A percentile compares a stretch with the other conserved stretches of the same genome.
Conservation (phyloP, 2,329 filamentous ascomycete species). For the Dryadomyces sulphureus region DNA sequence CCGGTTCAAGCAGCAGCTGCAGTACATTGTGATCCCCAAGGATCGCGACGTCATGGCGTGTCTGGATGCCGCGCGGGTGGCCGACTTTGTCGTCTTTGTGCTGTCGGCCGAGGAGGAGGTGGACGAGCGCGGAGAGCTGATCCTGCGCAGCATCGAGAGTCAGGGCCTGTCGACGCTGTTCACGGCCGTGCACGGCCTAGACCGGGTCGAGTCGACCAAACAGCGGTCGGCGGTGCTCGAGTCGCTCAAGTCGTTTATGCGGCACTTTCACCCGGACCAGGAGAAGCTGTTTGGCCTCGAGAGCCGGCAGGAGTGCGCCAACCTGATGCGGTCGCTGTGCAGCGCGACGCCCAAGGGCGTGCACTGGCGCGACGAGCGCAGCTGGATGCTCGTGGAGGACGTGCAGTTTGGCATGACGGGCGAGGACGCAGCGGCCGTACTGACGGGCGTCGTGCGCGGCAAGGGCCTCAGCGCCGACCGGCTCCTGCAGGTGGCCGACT, state of each 20-base stretch:
- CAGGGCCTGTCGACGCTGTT: constrained; percentile 92
- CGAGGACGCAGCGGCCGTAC: constrained; percentile 24
- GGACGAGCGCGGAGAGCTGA: constrained; percentile 68
- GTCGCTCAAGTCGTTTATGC: constrained; percentile 84
- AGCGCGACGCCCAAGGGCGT: constrained; percentile 86
- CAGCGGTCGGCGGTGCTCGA: constrained; percentile 59
- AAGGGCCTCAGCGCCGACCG: constrained; percentile 80
- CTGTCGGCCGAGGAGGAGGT: constrained; percentile 73
- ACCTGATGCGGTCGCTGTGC: constrained; percentile 80
- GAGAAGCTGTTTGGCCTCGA: constrained; percentile 86
- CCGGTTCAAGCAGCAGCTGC: constrained; percentile 86
- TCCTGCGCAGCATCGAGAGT: constrained; percentile 76
- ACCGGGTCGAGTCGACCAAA: constrained; percentile 66
- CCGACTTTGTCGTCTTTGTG: constrained; percentile 82
- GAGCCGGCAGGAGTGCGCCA: constrained; percentile 78
- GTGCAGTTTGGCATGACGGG: constrained; percentile 52
- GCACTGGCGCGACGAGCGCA: constrained; percentile 87
- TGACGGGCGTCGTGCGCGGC: constrained; percentile 79
- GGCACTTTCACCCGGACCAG: constrained; percentile 82
- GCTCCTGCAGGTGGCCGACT: constrained; percentile 80
- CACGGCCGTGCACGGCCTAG: constrained; percentile 66
- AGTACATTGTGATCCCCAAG: constrained; percentile 54
- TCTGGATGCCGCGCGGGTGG: constrained; percentile 72
- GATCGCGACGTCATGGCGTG: constrained; percentile 61
- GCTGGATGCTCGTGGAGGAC: constrained; percentile 86